These are phyloP conservation scores for Stagonosporopsis chrysanthemi DNA, from an alignment of 2,329 filamentous ascomycete species.

Conservation along the genomic window DNA sequence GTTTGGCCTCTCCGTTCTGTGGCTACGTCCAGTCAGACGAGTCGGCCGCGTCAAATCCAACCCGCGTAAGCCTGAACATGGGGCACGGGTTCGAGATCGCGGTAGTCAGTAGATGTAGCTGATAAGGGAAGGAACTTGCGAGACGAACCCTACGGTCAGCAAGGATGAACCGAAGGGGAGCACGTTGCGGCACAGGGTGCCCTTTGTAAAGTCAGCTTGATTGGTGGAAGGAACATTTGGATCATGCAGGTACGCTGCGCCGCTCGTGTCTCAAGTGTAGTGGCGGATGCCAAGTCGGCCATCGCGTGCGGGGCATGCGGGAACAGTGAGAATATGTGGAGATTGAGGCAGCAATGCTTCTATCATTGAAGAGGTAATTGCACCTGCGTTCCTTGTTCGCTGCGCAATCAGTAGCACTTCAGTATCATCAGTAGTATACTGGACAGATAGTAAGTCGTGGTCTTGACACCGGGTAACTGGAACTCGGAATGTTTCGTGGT, in stretches of 20 bases:
- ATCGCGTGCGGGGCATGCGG: neutral
- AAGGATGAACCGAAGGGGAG: neutral
- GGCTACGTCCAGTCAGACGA: neutral
- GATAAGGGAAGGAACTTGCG: neutral
- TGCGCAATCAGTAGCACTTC: neutral
- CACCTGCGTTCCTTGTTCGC: neutral
- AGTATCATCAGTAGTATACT: neutral
- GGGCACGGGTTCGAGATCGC: neutral
- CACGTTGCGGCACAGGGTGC: neutral
- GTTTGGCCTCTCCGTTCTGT: neutral
- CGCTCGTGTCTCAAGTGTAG: neutral
- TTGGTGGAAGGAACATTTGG: conserved; percentile 2
- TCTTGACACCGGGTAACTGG: neutral
- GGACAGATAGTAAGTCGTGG: neutral
- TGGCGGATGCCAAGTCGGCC: conserved; percentile 1
- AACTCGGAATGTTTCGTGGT: neutral
- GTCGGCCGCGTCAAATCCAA: neutral
- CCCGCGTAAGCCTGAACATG: neutral
- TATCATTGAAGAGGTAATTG: neutral
- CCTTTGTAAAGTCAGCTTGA: neutral
- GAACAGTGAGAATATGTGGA: neutral
- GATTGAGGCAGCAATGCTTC: neutral
- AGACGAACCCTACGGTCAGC: neutral
- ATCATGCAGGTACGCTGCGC: conserved; percentile 5
- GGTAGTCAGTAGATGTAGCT: neutral